Evolutionary conservation across 805 yeast genomes (phyloP), one percentile per base, ranked within the genome.

Genomic region (Spathaspora gorwiae): DNA sequence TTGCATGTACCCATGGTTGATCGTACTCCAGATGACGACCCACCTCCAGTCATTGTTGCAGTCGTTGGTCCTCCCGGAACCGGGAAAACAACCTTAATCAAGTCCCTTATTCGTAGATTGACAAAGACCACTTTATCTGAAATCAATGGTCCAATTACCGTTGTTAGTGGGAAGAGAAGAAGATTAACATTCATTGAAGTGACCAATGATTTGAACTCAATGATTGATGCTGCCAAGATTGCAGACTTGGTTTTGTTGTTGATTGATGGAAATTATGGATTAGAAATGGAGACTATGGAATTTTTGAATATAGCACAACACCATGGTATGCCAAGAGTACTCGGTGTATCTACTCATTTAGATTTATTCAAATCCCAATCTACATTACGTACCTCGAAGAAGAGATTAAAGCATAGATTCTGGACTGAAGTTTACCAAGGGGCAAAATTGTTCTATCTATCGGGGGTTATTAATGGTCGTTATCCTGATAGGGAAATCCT

Each of bases 221-320:
- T 95, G 98, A 81, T 90, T 37, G 99, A 94, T 68, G 81, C 94
- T 34, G 96, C 98, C 26, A 94, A 94, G 59, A 82, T 90, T 46
- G 96, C 98, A 0, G 99, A 94, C 65, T 73, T 94, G 50, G 96
- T 95, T 8, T 73, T 94, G 40, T 64, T 94, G 49, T 69, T 94
- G 76, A 81, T 94, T 48, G 99, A 94, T 70, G 98, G 99, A 47
- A 94, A 94, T 64, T 94, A 89, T 62, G 99, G 99, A 7, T 81
- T 94, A 48, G 99, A 94, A 72, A 94, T 94, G 99, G 99, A 94
- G 67, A 94, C 99, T 7, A 95, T 94, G 98, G 99, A 94, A 67
- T 94, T 94, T 60, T 74, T 94, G 51, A 95, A 94, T 59, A 79
- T 94, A 53, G 95, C 97, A 3, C 96, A 94, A 56, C 97, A 92